These are phyloP conservation scores for Talaromyces funiculosus DNA, from an alignment of 2,329 filamentous ascomycete genomes.

Conservation along the genomic window DNA sequence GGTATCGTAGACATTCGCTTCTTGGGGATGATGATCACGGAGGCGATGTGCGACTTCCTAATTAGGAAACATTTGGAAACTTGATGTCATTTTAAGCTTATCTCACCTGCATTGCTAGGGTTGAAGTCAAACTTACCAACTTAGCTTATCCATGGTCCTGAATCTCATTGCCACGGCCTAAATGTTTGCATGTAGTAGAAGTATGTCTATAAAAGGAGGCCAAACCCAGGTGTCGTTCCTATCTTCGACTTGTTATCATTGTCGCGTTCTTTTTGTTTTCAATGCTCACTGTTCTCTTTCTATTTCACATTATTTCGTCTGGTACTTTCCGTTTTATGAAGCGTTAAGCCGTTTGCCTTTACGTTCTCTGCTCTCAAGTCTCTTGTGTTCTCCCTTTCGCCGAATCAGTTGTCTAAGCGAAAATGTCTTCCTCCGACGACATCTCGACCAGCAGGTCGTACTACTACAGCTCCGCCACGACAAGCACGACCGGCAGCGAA, in stretches of 20 bases:
- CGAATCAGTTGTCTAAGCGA: neutral
- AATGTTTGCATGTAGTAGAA: neutral
- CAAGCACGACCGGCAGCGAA: constrained; percentile 20
- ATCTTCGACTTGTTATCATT: neutral
- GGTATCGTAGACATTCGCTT: neutral
- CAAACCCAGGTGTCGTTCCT: neutral
- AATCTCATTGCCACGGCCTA: neutral
- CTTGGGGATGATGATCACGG: neutral
- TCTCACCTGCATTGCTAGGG: neutral
- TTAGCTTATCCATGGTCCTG: neutral
- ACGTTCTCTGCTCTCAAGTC: neutral
- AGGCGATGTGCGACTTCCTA: neutral
- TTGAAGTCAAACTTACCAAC: neutral
- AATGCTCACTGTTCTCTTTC: neutral
- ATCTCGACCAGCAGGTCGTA: constrained; percentile 29
- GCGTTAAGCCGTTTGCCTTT: neutral
- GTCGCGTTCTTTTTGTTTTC: neutral
- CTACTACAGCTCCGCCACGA: constrained; percentile 29
- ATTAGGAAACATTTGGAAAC: neutral
- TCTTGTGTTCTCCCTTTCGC: neutral
- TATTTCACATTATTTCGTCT: neutral
- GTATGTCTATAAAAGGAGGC: neutral
- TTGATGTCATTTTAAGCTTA: constrained; percentile 4
- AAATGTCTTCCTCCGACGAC: constrained; percentile 17
- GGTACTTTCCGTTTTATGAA: neutral